These are phyloP conservation scores for Scedosporium boydii DNA, from an alignment of 2,329 filamentous ascomycete species.

Conservation along the genomic window DNA sequence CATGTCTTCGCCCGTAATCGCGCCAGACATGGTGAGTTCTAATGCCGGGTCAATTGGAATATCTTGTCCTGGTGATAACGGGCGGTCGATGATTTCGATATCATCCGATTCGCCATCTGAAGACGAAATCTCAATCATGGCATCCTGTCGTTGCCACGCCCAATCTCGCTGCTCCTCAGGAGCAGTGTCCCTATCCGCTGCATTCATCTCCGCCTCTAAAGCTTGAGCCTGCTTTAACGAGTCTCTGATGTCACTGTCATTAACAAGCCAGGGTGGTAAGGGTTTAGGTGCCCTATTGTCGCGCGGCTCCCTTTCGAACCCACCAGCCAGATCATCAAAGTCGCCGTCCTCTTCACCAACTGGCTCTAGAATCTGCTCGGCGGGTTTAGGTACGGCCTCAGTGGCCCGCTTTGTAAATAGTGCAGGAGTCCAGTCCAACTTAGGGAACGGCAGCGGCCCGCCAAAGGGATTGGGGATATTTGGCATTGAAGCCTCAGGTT, in stretches of 20 bases:
- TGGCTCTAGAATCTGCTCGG: neutral
- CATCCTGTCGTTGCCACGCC: constrained; percentile 31
- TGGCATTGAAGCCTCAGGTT: neutral
- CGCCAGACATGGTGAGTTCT: neutral
- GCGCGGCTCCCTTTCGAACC: constrained; percentile 48
- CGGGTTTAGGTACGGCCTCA: constrained; percentile 3
- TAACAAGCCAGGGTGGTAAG: constrained; percentile 66
- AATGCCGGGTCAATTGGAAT: neutral
- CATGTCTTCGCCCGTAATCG: neutral
- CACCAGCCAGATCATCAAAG: constrained; percentile 45
- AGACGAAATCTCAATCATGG: constrained; percentile 53
- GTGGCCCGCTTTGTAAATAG: constrained; percentile 38
- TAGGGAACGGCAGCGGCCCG: constrained; percentile 86
- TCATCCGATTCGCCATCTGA: constrained; percentile 49
- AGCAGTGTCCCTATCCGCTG: constrained; percentile 49
- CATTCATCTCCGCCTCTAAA: constrained; percentile 50
- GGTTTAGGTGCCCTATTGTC: constrained; percentile 41
- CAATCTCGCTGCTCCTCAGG: constrained; percentile 44
- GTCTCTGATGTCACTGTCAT: constrained; percentile 56
- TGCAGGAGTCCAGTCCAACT: constrained; percentile 60
- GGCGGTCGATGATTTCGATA: constrained; percentile 43
- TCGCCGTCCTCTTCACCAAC: constrained; percentile 18
- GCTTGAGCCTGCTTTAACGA: constrained; percentile 49
- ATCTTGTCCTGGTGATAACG: neutral
- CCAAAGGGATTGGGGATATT: constrained; percentile 46